Conservation (phyloP, 2,329 filamentous ascomycete species). For the Penicillium sclerotiorum region DNA sequence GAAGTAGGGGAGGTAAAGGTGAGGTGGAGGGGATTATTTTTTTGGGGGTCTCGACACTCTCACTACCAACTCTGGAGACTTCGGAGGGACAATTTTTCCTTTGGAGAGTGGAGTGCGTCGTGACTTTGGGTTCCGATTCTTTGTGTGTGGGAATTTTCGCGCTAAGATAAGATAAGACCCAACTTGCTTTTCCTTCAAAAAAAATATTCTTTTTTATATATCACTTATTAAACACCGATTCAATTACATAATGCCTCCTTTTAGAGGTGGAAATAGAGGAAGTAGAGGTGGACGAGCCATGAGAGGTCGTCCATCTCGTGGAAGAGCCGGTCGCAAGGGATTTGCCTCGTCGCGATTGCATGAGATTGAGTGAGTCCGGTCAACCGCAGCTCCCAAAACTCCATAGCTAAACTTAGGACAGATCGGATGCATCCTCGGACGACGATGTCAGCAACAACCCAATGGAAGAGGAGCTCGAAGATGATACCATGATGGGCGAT, state of each 20-base stretch:
- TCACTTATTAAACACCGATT: constrained; percentile 1
- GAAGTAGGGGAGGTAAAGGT: constrained; percentile 16
- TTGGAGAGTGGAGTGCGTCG: constrained; percentile 32
- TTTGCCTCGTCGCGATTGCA: constrained; percentile 44
- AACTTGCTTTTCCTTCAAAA: background rate
- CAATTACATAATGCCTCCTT: constrained; percentile 30
- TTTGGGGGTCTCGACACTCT: constrained; percentile 4
- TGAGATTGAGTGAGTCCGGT: constrained; percentile 39
- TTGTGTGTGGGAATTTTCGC: constrained; percentile 52
- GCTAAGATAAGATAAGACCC: constrained; percentile 46
- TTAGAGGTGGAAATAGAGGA: constrained; percentile 31
- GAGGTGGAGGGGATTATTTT: constrained; percentile 1
- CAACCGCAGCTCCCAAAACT: background rate
- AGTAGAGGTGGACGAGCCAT: no score
- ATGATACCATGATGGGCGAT: constrained; percentile 40
- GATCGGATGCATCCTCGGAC: constrained; percentile 33
- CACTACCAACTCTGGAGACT: constrained; percentile 8
- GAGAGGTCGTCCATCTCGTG: constrained; percentile 40
- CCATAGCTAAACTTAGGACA: constrained; percentile 20
- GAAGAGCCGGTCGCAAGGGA: constrained; percentile 25
- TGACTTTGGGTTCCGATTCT: constrained; percentile 32
- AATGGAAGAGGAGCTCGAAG: constrained; percentile 44
- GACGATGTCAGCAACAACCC: constrained; percentile 44
- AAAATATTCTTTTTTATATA: constrained; percentile 17
- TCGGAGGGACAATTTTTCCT: constrained; percentile 35